A percentile compares a stretch with the other conserved stretches of the same genome.
These are phyloP conservation scores for Exserohilum rostratum DNA, from an alignment of 2,329 filamentous ascomycete species.

Conservation along the genomic window DNA sequence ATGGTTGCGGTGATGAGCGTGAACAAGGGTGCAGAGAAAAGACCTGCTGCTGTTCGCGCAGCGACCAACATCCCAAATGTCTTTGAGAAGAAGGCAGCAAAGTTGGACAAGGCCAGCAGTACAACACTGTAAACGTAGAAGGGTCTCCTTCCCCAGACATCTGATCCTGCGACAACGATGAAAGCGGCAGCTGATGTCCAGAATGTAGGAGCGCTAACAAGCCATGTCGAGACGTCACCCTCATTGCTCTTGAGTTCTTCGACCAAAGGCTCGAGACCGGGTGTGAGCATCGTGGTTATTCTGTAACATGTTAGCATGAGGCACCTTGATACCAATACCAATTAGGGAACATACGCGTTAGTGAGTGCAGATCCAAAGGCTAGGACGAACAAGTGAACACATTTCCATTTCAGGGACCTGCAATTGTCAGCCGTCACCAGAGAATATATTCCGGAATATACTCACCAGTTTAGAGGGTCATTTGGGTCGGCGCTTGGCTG, in stretches of 20 bases:
- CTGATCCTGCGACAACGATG: slow-evolving; percentile 14
- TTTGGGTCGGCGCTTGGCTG: slow-evolving; percentile 13
- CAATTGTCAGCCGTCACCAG: background rate
- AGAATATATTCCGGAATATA: background rate
- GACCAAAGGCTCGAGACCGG: slow-evolving; percentile 14
- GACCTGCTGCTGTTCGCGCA: slow-evolving; percentile 16
- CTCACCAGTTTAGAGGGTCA: slow-evolving; percentile 18
- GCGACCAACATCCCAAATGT: slow-evolving; percentile 15
- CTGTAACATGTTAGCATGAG: slow-evolving; percentile 5
- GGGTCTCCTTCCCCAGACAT: slow-evolving; percentile 17
- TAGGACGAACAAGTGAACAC: slow-evolving; percentile 13
- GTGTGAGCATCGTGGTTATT: slow-evolving; percentile 18
- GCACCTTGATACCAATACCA: background rate
- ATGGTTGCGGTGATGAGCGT: slow-evolving; percentile 20
- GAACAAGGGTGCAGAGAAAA: slow-evolving; percentile 19
- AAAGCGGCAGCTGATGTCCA: slow-evolving; percentile 21
- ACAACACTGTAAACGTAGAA: slow-evolving; percentile 17
- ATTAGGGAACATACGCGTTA: slow-evolving; percentile 14
- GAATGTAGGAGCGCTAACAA: slow-evolving; percentile 20
- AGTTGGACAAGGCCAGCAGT: slow-evolving; percentile 15
- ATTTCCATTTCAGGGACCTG: slow-evolving; percentile 16
- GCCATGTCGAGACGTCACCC: slow-evolving; percentile 16
- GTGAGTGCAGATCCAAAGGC: slow-evolving; percentile 19
- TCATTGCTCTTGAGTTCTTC: slow-evolving; percentile 17
- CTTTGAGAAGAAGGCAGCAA: slow-evolving; percentile 12